Evolutionary conservation across 768 basidiomycete genomes (phyloP), one percentile per base, ranked within the genome.

Genomic region (Pleurotus salmoneostramineus): DNA sequence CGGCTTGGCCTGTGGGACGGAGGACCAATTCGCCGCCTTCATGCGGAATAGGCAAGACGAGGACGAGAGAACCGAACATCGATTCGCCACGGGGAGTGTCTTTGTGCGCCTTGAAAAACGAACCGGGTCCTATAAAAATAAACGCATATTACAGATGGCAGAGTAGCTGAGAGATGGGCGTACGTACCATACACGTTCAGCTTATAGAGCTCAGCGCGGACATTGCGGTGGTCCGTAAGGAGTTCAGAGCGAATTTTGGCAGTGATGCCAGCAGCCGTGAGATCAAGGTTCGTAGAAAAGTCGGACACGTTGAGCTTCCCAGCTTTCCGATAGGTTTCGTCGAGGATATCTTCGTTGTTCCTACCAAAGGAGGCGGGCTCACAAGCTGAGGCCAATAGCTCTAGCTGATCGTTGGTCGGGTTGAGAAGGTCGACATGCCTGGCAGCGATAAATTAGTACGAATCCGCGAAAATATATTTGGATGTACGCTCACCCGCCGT

Each of bases 21-120:
- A 84, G 66, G 2, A 70, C 51, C 12, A 81, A 70, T 14, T 66
- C 64, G 3, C 81, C 82, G 1, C 81, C 81, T 56, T 77, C 68
- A 60, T 83, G 76, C 0, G 61, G 17, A 0, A 76, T 76, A 12
- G 82, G 82, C 50, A 81, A 73, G n/a, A 79, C 71, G 35, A 83
- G 61, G 1, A 83, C 75, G 6, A 85, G 72, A 1, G 82, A 82
- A 1, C 78, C 82, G 37, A 84, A 77, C 75, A 83, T 82, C 31
- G 63, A 61, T 6, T 70, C 67, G 6, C 67, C 63, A 6, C 75
- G 74, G 4, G 78, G 79, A 0, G 81, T 81, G 58, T 82, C 83
- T 43, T 75, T 70, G 60, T 82, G 82, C 0, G 76, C 42, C 61
- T 80, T 80, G 71, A 82, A 83, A 63, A 79, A 82, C 0, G 73